Evolutionary conservation across 768 basidiomycete genomes (phyloP), one percentile per base, ranked within the genome.

Genomic region (Trametes elegans): DNA sequence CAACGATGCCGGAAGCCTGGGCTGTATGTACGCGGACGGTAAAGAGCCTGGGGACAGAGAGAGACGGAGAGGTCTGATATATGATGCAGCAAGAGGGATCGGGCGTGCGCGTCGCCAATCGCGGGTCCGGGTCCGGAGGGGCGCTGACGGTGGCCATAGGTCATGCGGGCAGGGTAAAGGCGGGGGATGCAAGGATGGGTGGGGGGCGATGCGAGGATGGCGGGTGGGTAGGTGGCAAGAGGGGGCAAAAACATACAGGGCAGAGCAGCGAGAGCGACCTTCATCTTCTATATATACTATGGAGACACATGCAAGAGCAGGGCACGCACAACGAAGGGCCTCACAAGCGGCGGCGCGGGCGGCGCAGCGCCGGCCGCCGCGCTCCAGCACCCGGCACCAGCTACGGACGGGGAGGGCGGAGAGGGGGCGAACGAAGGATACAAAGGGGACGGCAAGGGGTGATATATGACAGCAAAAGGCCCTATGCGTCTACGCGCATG

Each of bases 251-350:
- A 49, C 42, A 52, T 58, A 58, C 51, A 58, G 27, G 38, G 43
- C 43, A 57, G 35, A 57, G 50, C 45, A 29, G 38, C 38, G 40
- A 32, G n/a, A 43, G 47, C 52, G 39, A 46, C 46, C 39, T 42
- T 52, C 56, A 48, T 24, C 40, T 45, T 53, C 52, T 59, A 59
- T 26, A 35, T 49, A 49, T n/a, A 45, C 50, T 52, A 54, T 32
- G 28, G 44, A 46, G 47, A 40, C 29, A 51, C 21, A 42, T 35
- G 51, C 39, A 35, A 43, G 32, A 13, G 31, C 28, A 26, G 45
- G 7, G 36, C 29, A n/a, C 29, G 40, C 7, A 24, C 36, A 48
- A 23, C 32, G 8, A 49, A 24, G 23, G 19, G 18, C 32, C 23
- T 18, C 44, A 34, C 32, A 24, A 34, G 19, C n/a, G n/a, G n/a